Evolutionary conservation across 139 green algal genomes (phyloP).

Genomic region (Chlamydomonas schloesseri): DNA sequence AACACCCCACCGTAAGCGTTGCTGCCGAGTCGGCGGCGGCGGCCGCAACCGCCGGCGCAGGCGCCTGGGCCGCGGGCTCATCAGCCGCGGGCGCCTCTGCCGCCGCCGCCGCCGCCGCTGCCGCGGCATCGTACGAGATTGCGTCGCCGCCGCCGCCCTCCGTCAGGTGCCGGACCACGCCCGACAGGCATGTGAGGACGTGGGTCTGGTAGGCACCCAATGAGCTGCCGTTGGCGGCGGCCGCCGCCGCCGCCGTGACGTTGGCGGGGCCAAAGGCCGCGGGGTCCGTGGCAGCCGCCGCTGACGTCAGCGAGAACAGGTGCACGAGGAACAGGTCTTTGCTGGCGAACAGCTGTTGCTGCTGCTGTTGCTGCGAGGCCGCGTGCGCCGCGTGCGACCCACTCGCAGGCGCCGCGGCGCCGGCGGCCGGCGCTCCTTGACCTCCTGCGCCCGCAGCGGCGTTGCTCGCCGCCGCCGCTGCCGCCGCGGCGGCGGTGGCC

Average conservation of each 20-base stretch:
- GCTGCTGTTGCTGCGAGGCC: neutral
- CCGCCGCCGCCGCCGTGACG: no score
- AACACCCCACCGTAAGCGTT: conserved; percentile 43
- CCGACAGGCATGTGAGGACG: conserved; percentile 10
- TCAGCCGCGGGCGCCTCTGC: neutral
- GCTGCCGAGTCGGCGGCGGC: no score
- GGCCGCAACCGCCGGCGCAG: neutral
- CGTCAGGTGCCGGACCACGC: conserved; percentile 41
- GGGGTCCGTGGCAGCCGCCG: neutral
- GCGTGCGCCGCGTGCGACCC: neutral
- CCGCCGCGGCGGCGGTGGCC: neutral
- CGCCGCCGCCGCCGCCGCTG: neutral
- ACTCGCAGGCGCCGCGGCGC: neutral
- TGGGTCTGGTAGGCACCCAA: neutral
- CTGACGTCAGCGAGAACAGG: conserved; percentile 19
- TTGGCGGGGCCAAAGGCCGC: no score
- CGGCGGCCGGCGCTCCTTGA: no score
- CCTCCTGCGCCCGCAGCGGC: neutral
- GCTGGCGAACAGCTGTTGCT: neutral
- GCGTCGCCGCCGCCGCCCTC: conserved; percentile 36
- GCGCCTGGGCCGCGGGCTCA: neutral
- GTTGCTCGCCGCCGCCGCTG: neutral
- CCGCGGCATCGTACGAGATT: conserved; percentile 8
- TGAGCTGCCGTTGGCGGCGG: neutral
- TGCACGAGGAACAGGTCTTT: conserved; percentile 53